Base-by-base conservation (phyloP, 345 rosid species). In the Euphorbia peplus region DNA sequence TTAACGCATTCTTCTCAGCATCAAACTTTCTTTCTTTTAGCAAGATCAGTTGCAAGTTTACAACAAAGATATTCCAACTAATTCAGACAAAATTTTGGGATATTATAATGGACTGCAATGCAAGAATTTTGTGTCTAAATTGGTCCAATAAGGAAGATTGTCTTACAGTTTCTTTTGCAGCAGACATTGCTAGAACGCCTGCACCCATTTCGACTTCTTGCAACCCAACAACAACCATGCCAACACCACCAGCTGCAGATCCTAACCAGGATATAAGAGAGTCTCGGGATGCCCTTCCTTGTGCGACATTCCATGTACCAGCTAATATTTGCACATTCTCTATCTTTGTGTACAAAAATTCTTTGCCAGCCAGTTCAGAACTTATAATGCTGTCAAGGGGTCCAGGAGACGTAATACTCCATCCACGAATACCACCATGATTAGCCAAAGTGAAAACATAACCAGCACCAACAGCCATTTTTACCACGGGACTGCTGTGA, bases 131-230 rank as follows among this genome's bases (percentile, higher is more conserved):
- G 47, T 42, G 47, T 42, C 47, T 42, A 8, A 42, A 42, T 42
- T 42, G 47, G 16, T 42, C 46, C 25, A 56, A 46, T 28, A 29
- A 26, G 14, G 26, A 63, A 60, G 37, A 42, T 39, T 19, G 15
- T 76, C 98, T 84, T 87, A 95, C 98, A 59, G 97, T 87, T 86
- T 95, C 99, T 75, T 95, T 95, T 41, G 98, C 99, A 3, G 99
- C 96, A 24, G 99, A 95, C 96, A 91, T 91, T 57, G 99, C 99
- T 51, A 95, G 90, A 72, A 91, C 89, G 57, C 96, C 97, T 4
- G 99, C 97, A 3, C 98, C 97, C 99, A 95, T 95, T 65, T 95
- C 99, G n/a, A 95, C 95, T 77, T 91, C 99, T 78, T 95, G 99
- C 83, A 92, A 81, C 53, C 99, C 99, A 68, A 90, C 80, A 59